These are phyloP conservation scores for Elsinoe australis DNA, from an alignment of 2,329 filamentous ascomycete genomes.

Conservation along the genomic window DNA sequence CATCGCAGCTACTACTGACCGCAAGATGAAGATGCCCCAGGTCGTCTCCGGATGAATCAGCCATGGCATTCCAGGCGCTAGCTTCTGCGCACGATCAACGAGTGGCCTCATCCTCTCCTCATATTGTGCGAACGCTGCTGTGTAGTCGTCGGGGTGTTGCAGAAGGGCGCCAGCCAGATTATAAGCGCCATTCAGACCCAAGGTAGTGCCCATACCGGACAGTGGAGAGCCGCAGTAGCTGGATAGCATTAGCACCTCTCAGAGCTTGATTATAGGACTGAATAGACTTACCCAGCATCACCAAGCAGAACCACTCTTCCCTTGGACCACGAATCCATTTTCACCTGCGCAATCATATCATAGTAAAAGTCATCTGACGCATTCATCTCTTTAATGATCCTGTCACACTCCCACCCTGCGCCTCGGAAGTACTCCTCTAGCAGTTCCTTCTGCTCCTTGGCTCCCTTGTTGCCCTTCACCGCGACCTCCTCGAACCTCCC, in stretches of 20 bases:
- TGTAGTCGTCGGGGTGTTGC: conserved; percentile 20
- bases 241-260: background rate
- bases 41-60: conserved; percentile 26
- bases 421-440: conserved; percentile 25
- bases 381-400: conserved; percentile 26
- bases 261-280: background rate
- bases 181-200: conserved; percentile 31
- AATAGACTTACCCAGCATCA: conserved; percentile 25
- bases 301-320: conserved; percentile 28
- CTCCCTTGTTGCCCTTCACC: conserved; percentile 19
- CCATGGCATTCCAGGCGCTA: conserved; percentile 26
- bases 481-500: conserved; percentile 21
- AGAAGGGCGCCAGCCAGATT: conserved; percentile 28
- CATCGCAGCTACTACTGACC: conserved; percentile 15
- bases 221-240: conserved; percentile 28
- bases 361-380: conserved; percentile 30
- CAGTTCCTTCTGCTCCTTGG: conserved; percentile 25
- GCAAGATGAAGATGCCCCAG: conserved; percentile 22
- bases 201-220: conserved; percentile 31
- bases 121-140: conserved; percentile 24
- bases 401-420: conserved; percentile 26
- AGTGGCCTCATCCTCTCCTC: conserved; percentile 25
- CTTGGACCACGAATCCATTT: conserved; percentile 26
- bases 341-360: conserved; percentile 28
- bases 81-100: conserved; percentile 25